Percentiles rank a stretch among this genome's conserved stretches.
Conservation (phyloP, 1,139 yeast genomes). For the Candida tropicalis region DNA sequence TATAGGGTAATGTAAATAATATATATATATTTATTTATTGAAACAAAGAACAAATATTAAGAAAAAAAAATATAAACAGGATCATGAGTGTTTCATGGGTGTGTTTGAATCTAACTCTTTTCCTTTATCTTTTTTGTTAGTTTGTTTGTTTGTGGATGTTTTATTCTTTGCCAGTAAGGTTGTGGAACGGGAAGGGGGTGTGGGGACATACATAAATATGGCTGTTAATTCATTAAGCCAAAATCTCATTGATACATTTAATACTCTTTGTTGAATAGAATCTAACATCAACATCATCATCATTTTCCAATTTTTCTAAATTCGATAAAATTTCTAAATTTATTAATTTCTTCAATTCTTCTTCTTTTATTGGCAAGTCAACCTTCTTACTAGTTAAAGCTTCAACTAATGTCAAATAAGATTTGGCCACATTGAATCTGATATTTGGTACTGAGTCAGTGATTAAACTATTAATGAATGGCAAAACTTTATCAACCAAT, state of each 20-base stretch:
- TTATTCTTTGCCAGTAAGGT: too few relatives aligned
- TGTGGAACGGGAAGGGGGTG: neutral
- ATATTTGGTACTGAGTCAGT: constrained; percentile 91
- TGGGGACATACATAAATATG: neutral
- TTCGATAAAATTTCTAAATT: constrained; percentile 61
- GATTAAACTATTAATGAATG: constrained; percentile 72
- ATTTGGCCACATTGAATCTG: constrained; percentile 91
- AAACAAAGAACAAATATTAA: too few relatives aligned
- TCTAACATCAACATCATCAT: constrained; percentile 87
- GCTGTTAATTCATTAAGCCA: constrained; percentile 12
- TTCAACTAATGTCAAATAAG: constrained; percentile 64
- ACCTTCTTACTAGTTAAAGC: constrained; percentile 35
- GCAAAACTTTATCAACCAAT: constrained; percentile 67
- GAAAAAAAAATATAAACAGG: too few relatives aligned
- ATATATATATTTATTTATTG: constrained; percentile 3
- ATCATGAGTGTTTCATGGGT: too few relatives aligned
- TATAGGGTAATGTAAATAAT: neutral
- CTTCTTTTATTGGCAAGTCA: constrained; percentile 23
- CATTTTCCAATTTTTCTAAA: constrained; percentile 66
- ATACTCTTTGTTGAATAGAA: constrained; percentile 74
- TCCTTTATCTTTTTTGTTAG: too few relatives aligned
- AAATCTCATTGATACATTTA: constrained; percentile 34
- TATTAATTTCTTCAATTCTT: constrained; percentile 44
- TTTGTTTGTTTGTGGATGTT: too few relatives aligned
- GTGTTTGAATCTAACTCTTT: too few relatives aligned